These are phyloP conservation scores for Cercospora janseana DNA, from an alignment of 2,329 filamentous ascomycete species.

Conservation along the genomic window DNA sequence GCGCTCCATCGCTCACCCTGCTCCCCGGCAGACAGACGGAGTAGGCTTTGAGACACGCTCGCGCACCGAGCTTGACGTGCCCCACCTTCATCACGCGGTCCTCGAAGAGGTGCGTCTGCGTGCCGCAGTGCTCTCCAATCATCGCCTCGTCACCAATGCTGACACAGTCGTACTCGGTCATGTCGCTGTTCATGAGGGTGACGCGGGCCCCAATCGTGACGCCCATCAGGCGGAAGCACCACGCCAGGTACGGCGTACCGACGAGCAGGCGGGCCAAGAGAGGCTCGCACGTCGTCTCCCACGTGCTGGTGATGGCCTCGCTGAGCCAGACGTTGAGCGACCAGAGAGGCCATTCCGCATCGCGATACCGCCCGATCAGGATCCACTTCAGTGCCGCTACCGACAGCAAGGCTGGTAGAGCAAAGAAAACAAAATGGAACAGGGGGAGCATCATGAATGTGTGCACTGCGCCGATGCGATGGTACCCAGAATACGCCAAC, in stretches of 20 bases:
- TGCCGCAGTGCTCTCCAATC: conserved; percentile 23
- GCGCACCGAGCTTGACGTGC: conserved; percentile 20
- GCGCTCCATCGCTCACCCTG: conserved; percentile 20
- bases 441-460: conserved; percentile 31
- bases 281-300: conserved; percentile 23
- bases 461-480: conserved; percentile 27
- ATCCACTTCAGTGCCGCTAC: conserved; percentile 28
- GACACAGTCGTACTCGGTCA: conserved; percentile 30
- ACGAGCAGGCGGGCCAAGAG: conserved; percentile 24
- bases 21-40: conserved; percentile 28
- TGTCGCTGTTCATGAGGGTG: conserved; percentile 24
- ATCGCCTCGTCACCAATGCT: conserved; percentile 29
- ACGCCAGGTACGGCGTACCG: conserved; percentile 28
- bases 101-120: conserved; percentile 31
- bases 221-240: conserved; percentile 29
- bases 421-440: conserved; percentile 30
- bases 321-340: conserved; percentile 29
- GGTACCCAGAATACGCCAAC: conserved; percentile 25
- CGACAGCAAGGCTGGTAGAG: conserved; percentile 25
- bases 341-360: conserved; percentile 32
- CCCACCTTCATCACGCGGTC: conserved; percentile 33
- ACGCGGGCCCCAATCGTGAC: conserved; percentile 27
- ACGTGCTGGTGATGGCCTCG: conserved; percentile 29
- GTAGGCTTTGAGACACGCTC: conserved; percentile 26
- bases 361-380: conserved; percentile 27